Evolutionary conservation across 441 rosid species (phyloP), one percentile per base, ranked within the genome.

Genomic region (Syzygium malaccense): DNA sequence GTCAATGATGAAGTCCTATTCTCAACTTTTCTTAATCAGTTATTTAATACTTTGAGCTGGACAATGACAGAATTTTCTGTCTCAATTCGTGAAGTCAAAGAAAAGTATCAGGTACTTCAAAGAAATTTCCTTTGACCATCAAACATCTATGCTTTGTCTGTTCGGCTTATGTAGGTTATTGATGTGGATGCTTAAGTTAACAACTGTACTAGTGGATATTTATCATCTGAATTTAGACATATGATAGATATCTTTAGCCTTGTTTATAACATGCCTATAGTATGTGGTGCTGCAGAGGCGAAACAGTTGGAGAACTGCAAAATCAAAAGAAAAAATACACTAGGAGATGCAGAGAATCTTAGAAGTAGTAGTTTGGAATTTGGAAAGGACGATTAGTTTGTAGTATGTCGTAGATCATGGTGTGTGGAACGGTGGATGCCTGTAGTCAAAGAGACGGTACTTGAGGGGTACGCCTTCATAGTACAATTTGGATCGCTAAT

Each of bases 11-110:
- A 91, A 87, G 97, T 93, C 86, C 89, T 98, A 90, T 96, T 98
- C 92, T 97, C 98, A 64, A 95, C 96, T 86, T 98, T 97, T 92
- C 95, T 98, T 71, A 98, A 98, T 92, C 99, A 98, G 64, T 91
- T 98, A 51, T 98, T 98, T 90, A 98, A 98, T 94, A 98, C 98
- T 11, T 94, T 98, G 86, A 98, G 99, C 95, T 98, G 99, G 99
- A 96, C 97, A 86, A 96, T 98, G 96, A 98, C 98, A 11, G 99
- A 96, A 92, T 97, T 98, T 91, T 98, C 99, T 88, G 98, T 97
- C 92, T 97, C 98, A 71, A 93, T 98, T 78, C 94, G 98, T 84
- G 99, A 96, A 91, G 96, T 98, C 99, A 99, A 96, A 95, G 99
- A 97, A 92, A 96, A 96, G 91, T 96, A 93, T 92, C 99, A 96